A percentile compares a stretch with the other conserved stretches of the same genome.
phyloP scores from a whole-genome alignment of 2,329 filamentous ascomycete species.

The Penicillium nordicum region DNA sequence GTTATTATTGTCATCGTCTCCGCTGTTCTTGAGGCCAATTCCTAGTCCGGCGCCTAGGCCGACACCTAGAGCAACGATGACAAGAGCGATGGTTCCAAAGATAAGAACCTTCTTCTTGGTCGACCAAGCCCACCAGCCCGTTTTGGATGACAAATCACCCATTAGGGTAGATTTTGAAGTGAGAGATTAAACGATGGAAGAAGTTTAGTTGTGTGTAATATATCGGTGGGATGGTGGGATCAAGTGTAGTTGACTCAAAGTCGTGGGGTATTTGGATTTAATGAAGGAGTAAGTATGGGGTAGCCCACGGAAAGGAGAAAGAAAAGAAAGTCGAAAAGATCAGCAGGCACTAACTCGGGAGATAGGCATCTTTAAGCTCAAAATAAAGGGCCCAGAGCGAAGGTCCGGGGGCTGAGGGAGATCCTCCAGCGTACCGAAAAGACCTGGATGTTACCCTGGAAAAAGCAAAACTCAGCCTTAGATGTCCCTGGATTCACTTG shows the following conservation, averaged over 20 bases:
- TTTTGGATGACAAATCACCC: conserved; percentile 17
- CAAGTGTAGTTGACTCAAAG: no score
- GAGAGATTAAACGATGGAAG: background rate
- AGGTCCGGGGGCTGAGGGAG: conserved; percentile 11
- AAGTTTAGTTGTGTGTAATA: background rate
- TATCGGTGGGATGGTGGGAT: background rate
- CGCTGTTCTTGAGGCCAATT: conserved; percentile 47
- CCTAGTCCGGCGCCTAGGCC: conserved; percentile 59
- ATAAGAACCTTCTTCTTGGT: conserved; percentile 36
- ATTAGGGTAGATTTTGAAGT: background rate
- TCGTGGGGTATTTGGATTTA: background rate
- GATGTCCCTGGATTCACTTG: background rate
- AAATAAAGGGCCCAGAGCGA: conserved; percentile 1
- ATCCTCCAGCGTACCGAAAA: conserved; percentile 1
- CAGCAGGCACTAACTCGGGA: conserved; percentile 2
- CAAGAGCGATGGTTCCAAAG: conserved; percentile 18
- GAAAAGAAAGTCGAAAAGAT: background rate
- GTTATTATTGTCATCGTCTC: conserved; percentile 25
- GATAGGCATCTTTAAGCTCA: conserved; percentile 19
- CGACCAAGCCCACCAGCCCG: conserved; percentile 29
- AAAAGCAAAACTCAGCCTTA: conserved; percentile 1
- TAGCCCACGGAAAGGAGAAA: background rate
- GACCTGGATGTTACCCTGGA: background rate
- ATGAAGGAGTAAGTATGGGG: background rate
- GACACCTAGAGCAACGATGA: conserved; percentile 50